Percentiles rank a stretch among this genome's conserved stretches.
phyloP scores from a whole-genome alignment of 2,329 filamentous ascomycete species.

The Fusarium newnesense region DNA sequence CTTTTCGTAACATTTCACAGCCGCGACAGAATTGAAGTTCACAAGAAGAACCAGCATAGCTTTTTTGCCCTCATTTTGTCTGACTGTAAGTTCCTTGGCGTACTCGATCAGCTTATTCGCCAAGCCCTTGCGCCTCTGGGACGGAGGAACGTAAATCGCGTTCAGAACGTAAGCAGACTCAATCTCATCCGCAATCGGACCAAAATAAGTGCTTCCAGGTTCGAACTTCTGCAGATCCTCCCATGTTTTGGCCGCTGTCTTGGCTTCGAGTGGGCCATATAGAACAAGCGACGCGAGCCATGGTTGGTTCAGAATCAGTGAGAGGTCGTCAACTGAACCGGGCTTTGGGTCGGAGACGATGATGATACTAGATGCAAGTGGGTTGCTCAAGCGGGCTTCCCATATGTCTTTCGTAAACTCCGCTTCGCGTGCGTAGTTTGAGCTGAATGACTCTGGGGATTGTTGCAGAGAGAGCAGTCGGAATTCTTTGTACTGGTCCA shows the following conservation, averaged over 20 bases:
- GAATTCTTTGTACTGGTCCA: constrained; percentile 12
- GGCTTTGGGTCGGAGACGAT: not conserved
- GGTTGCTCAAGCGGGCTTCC: constrained; percentile 13
- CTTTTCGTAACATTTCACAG: constrained; percentile 28
- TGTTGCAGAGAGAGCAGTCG: constrained; percentile 13
- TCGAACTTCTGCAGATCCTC: not conserved
- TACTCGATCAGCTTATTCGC: constrained; percentile 7
- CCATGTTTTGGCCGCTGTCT: not conserved
- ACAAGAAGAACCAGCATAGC: constrained; percentile 10
- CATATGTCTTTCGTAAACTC: not conserved
- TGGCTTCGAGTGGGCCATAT: constrained; percentile 12
- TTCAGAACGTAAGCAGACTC: constrained; percentile 13
- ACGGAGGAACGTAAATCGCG: constrained; percentile 25
- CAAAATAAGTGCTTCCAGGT: not conserved
- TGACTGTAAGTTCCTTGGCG: not conserved
- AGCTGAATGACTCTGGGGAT: constrained; percentile 26
- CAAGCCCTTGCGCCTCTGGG: constrained; percentile 19
- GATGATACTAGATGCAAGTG: not conserved
- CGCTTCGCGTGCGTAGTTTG: constrained; percentile 10
- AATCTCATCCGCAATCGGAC: not conserved
- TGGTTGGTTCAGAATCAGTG: not conserved
- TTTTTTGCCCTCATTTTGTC: not conserved
- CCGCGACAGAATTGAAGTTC: constrained; percentile 8
- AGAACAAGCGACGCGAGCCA: constrained; percentile 27
- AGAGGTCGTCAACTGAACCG: not conserved